Evolutionary conservation across 1,284 basidiomycete genomes (phyloP).

Genomic region (Mixia osmundae): DNA sequence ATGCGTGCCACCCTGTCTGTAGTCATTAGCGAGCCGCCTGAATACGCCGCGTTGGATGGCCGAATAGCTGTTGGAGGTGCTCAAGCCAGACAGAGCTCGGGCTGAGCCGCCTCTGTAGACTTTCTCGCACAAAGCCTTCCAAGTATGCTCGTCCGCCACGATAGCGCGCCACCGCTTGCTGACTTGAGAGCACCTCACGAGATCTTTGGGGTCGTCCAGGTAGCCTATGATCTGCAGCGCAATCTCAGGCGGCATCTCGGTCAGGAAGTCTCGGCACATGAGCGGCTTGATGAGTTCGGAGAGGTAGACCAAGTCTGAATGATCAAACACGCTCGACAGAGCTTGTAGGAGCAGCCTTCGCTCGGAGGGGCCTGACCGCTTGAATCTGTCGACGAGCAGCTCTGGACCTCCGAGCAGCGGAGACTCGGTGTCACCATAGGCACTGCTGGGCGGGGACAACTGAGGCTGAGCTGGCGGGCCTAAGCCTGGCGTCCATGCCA

Average conservation of each 20-base stretch:
- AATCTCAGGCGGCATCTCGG: constrained; percentile 60
- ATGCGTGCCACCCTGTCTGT: no score
- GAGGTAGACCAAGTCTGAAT: constrained; percentile 54
- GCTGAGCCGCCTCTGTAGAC: background rate
- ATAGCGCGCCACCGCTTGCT: constrained; percentile 52
- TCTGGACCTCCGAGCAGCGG: no score
- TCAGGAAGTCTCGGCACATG: constrained; percentile 66
- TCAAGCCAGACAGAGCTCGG: background rate
- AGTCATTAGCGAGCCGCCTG: no score
- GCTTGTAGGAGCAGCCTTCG: constrained; percentile 39
- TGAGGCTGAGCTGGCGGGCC: no score
- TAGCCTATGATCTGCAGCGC: constrained; percentile 56
- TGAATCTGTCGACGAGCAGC: constrained; percentile 23
- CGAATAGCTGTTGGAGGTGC: background rate
- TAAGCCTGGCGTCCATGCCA: no score
- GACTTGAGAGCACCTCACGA: constrained; percentile 48
- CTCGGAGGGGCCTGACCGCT: constrained; percentile 22
- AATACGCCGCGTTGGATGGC: no score
- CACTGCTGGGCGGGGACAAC: no score
- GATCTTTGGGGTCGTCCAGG: constrained; percentile 54
- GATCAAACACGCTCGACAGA: constrained; percentile 39
- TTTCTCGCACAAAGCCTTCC: constrained; percentile 51
- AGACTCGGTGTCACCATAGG: no score
- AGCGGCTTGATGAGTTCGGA: constrained; percentile 48
- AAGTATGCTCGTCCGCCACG: constrained; percentile 57